Conservation (phyloP, 164 flowering plant genomes). For the Berberis vulgaris region DNA sequence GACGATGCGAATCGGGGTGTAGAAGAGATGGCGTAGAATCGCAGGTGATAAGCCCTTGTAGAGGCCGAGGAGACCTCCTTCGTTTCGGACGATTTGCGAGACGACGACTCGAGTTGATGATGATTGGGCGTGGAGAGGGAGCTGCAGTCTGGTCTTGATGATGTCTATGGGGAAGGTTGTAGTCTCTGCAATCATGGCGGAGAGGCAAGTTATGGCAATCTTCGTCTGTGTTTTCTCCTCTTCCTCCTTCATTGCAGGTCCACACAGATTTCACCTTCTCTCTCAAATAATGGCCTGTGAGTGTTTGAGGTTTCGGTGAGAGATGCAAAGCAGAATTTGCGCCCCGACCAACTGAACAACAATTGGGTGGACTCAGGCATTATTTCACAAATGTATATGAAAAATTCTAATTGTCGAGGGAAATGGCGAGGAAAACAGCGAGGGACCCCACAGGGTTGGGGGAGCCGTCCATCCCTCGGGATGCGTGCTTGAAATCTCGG, state of each 20-base stretch:
- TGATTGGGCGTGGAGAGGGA: slow-evolving; percentile 27
- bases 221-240: slow-evolving; percentile 13
- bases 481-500: no score
- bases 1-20: slow-evolving; percentile 76
- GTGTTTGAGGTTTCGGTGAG: no score
- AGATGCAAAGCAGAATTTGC: no score
- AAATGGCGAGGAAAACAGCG: no score
- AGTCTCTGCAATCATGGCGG: slow-evolving; percentile 78
- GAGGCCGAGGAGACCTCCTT: slow-evolving; percentile 43
- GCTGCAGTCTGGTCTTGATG: slow-evolving; percentile 77
- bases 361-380: no score
- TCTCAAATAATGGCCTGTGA: neutral
- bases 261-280: neutral
- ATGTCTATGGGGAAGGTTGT: slow-evolving; percentile 79
- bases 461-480: no score
- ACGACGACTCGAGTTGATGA: slow-evolving; percentile 24
- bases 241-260: neutral
- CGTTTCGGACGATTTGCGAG: slow-evolving; percentile 26
- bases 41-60: slow-evolving; percentile 82
- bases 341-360: no score
- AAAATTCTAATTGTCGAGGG: no score
- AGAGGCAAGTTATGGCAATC: slow-evolving; percentile 43
- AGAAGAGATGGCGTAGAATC: slow-evolving; percentile 64
- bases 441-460: no score
- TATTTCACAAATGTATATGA: no score